Base-by-base conservation (phyloP, 169 alveolate genomes). In the Plasmodium adleri region DNA sequence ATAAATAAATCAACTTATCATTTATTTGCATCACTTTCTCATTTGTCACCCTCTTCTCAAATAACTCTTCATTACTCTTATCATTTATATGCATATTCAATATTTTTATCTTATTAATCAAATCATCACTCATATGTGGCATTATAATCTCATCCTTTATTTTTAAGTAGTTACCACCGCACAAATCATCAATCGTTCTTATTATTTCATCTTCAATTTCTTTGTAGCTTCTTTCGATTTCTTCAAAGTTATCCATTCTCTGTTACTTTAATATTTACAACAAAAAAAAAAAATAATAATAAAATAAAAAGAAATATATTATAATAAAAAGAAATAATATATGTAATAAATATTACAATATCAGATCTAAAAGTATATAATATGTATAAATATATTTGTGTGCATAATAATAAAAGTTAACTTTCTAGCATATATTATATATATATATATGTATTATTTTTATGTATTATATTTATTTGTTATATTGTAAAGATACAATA, bases 1-100 rank as follows among this genome's bases (percentile, higher is more conserved):
- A 58, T 70, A 83, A 73, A 50, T 83, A 83, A 13, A 83, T 83
- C 52, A 83, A 70, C 54, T 83, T 83, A 32, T 83, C 91, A 68
- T 83, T 83, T 22, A 83, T 83, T 28, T 83, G 91, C 85, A 83
- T 83, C 43, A 83, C 86, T 28, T 54, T 83, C 45, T 83, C 91
- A 73, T 83, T 71, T 15, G 70, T 83, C 43, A 83, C 91, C 52
- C 63, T 67, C 43, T 83, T 83, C 64, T 83, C 91, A 47, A 83
- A 83, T 45, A 39, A 83, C n/a, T 67, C 86, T 49, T 54, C 56
- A 47, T 83, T 59, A 73, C 91, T 83, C 7, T 83, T 83, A 83
- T 83, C 91, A 63, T 83, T 83, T 17, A 83, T 83, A 45, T 83
- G 86, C 32, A 28, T 67, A 67, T 83, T 83, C 73, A 83, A 39